Evolutionary conservation across 2,329 filamentous ascomycete species (phyloP).

Genomic region (Hypomyces rosellus): DNA sequence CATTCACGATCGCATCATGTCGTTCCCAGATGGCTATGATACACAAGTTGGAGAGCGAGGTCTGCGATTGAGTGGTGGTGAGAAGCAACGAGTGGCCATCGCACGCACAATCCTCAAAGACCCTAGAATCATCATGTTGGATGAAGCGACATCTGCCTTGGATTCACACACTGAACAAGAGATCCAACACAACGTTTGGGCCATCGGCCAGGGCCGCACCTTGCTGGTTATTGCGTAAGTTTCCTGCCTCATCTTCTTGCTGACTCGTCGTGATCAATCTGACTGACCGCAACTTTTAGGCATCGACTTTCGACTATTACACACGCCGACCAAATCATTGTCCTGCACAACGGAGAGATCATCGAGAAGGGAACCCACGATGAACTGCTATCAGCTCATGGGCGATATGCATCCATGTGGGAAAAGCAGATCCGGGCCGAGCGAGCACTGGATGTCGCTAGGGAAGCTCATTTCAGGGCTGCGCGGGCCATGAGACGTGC

Average conservation of each 20-base stretch:
- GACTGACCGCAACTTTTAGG: conserved; percentile 25
- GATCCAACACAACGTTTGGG: conserved; percentile 80
- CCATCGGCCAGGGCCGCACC: conserved; percentile 77
- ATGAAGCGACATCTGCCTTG: conserved; percentile 86
- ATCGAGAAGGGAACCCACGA: conserved; percentile 74
- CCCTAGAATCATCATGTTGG: conserved; percentile 83
- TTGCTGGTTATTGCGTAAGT: conserved; percentile 89
- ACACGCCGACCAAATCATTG: conserved; percentile 77
- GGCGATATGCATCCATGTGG: conserved; percentile 82
- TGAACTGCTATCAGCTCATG: conserved; percentile 62
- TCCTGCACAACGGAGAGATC: conserved; percentile 69
- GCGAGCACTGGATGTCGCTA: conserved; percentile 43
- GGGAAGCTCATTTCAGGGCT: conserved; percentile 30
- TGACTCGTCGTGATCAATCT: neutral
- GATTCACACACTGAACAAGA: conserved; percentile 91
- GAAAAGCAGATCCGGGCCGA: conserved; percentile 79
- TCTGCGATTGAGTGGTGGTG: conserved; percentile 78
- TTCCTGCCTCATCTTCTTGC: neutral
- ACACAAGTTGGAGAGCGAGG: conserved; percentile 91
- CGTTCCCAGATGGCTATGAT: conserved; percentile 80
- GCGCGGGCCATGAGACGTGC: conserved; percentile 39
- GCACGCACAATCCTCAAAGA: conserved; percentile 89
- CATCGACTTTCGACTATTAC: conserved; percentile 83
- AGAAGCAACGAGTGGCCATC: conserved; percentile 91
- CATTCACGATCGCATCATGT: conserved; percentile 87